Percentiles rank a stretch among this genome's conserved stretches.
Evolutionary conservation across 257 asterid species (phyloP).

Genomic region (Rubia yunnanensis): DNA sequence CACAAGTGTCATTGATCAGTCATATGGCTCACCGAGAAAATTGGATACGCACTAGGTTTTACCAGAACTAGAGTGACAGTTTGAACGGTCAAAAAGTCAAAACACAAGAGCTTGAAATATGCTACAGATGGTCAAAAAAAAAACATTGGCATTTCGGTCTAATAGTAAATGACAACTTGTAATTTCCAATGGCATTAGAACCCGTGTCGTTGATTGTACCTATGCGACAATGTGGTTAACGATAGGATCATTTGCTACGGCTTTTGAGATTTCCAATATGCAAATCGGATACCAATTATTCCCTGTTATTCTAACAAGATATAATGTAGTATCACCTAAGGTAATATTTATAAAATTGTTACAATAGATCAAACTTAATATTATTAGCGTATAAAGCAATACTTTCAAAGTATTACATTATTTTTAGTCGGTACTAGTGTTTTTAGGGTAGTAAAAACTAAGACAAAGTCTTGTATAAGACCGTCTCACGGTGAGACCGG

Average conservation of each 20-base stretch:
- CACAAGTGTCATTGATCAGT: neutral
- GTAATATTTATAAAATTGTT: no score
- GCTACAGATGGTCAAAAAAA: neutral
- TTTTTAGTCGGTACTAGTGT: no score
- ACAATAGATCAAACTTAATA: no score
- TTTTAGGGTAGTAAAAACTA: no score
- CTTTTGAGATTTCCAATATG: conserved; percentile 14
- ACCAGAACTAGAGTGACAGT: neutral
- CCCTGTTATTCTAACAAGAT: no score
- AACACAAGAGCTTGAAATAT: neutral
- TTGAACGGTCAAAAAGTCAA: neutral
- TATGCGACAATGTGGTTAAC: conserved; percentile 12
- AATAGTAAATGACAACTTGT: neutral
- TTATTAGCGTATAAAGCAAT: no score
- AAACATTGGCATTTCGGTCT: neutral
- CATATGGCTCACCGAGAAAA: no score
- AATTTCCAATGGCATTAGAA: conserved; percentile 10
- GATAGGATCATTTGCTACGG: neutral
- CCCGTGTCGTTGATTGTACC: conserved; percentile 5
- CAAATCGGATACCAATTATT: neutral
- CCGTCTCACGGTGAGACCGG: no score
- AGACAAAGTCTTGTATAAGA: no score
- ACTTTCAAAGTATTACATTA: no score
- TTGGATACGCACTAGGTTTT: neutral
- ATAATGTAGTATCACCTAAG: no score